Base-by-base conservation (phyloP, 2,329 filamentous ascomycete species). In the Orbilia blumenaviensis region DNA sequence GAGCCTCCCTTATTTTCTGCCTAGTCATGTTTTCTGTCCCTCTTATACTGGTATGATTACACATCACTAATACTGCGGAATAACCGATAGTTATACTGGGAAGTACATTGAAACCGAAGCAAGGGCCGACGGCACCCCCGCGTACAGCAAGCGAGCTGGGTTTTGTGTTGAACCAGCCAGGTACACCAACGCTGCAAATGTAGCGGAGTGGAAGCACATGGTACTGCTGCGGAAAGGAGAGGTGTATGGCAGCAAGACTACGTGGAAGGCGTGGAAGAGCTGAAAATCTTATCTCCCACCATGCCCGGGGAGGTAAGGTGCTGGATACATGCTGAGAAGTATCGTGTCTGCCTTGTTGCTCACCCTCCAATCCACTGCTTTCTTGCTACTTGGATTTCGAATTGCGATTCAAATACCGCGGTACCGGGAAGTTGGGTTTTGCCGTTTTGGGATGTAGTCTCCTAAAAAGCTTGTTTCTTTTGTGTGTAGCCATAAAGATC, bases 121-220 rank as follows among this genome's bases (percentile, higher is more conserved):
- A 18, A 50, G 78, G 29, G 85, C 89, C 2, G 86, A 85, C n/a
- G 86, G 86, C 1, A 83, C 88, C 27, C 88, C 90, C 0, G 89
- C 90, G 0, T 87, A 92, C 56, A 88, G 87, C 0, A 81, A 88
- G 2, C 88, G 93, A 56, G 89, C 90, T 48, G 94, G 91, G 0
- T 96, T 98, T 85, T 97, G 93, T 83, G 90, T 97, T 46, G 95
- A 99, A 86, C 94, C 94, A 0, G 92, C 92, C 80, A 89, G 95
- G 21, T 98, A 91, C 82, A 91, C 97, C 67, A 95, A 98, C 83
- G 94, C 94, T 0, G 86, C 89, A 81, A 97, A 97, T 80, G 89
- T 91, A 56, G 88, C 90, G 0, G 89, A 90, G 80, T 96, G 94
- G 92, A 91, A 87, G 84, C 84, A 85, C 62, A 92, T 92, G 89